phyloP scores from a whole-genome alignment of 192 early-diverging fungal genomes.

The Gonapodya prolifera region DNA sequence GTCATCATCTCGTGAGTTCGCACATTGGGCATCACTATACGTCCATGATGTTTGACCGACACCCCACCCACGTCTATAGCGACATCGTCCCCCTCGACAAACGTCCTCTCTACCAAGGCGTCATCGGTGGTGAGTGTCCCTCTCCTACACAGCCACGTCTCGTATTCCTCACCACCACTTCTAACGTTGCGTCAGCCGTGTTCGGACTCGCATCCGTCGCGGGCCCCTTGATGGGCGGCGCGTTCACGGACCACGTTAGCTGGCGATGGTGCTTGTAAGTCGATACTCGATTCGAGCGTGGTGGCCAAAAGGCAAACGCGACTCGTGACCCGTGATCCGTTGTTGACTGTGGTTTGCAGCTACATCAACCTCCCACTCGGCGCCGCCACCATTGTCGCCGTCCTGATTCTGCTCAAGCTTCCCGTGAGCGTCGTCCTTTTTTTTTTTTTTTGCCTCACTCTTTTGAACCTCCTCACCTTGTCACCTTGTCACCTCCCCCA shows the following conservation, averaged over 20 bases:
- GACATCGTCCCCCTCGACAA: slow-evolving; percentile 57
- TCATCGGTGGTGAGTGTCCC: neutral
- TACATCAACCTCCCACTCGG: slow-evolving; percentile 82
- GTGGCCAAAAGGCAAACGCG: neutral
- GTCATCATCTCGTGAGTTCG: slow-evolving; percentile 52
- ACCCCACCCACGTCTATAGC: neutral
- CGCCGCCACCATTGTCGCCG: slow-evolving; percentile 41
- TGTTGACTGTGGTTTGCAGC: slow-evolving; percentile 38
- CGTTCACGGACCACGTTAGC: slow-evolving; percentile 53
- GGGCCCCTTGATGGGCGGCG: slow-evolving; percentile 76
- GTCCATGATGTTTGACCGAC: neutral
- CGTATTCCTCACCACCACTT: slow-evolving; percentile 8
- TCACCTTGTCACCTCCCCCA: too few relatives aligned
- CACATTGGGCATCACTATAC: neutral
- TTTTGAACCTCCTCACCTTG: too few relatives aligned
- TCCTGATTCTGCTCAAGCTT: slow-evolving; percentile 37
- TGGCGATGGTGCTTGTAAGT: slow-evolving; percentile 49
- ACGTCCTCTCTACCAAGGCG: neutral
- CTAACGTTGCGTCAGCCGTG: slow-evolving; percentile 62
- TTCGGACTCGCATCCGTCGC: slow-evolving; percentile 67
- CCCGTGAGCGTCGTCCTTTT: too few relatives aligned
- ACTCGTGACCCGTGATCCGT: neutral
- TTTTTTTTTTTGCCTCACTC: too few relatives aligned
- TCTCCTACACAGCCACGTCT: neutral
- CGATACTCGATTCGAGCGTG: neutral